phyloP scores from a whole-genome alignment of 2,329 filamentous ascomycete genomes.

The Fusarium temperatum region DNA sequence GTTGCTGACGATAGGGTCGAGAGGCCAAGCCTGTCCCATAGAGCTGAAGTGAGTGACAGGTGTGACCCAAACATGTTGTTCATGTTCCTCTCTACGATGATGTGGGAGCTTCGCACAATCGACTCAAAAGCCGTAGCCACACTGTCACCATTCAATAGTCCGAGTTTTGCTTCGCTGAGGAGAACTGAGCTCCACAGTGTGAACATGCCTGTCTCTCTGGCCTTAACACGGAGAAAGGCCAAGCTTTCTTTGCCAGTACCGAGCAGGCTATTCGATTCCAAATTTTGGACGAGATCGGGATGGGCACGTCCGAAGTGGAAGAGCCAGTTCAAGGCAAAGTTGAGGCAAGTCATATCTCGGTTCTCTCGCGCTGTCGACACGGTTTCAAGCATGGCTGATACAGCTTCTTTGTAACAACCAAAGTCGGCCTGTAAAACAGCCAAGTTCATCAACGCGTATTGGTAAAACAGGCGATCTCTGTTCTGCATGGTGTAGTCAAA shows the following conservation, averaged over 20 bases:
- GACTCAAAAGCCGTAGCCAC: slow-evolving; percentile 74
- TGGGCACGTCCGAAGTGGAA: slow-evolving; percentile 93
- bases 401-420: slow-evolving; percentile 86
- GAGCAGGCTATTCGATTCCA: slow-evolving; percentile 77
- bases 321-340: slow-evolving; percentile 95
- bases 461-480: slow-evolving; percentile 85
- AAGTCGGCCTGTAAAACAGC: slow-evolving; percentile 96
- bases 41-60: slow-evolving; percentile 74
- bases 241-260: slow-evolving; percentile 84
- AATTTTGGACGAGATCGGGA: slow-evolving; percentile 74
- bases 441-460: slow-evolving; percentile 92
- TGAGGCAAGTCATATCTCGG: slow-evolving; percentile 89
- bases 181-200: slow-evolving; percentile 83
- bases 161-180: slow-evolving; percentile 84
- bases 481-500: slow-evolving; percentile 97
- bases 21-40: slow-evolving; percentile 80
- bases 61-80: slow-evolving; percentile 77
- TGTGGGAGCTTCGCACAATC: slow-evolving; percentile 82
- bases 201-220: slow-evolving; percentile 88
- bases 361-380: slow-evolving; percentile 95
- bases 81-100: slow-evolving; percentile 81
- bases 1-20: slow-evolving; percentile 64
- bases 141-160: slow-evolving; percentile 75
- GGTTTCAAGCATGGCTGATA: slow-evolving; percentile 94
- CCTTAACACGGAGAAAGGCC: slow-evolving; percentile 83